Base-by-base conservation (phyloP, 2,329 filamentous ascomycete genomes). In the Catunica adiposa region DNA sequence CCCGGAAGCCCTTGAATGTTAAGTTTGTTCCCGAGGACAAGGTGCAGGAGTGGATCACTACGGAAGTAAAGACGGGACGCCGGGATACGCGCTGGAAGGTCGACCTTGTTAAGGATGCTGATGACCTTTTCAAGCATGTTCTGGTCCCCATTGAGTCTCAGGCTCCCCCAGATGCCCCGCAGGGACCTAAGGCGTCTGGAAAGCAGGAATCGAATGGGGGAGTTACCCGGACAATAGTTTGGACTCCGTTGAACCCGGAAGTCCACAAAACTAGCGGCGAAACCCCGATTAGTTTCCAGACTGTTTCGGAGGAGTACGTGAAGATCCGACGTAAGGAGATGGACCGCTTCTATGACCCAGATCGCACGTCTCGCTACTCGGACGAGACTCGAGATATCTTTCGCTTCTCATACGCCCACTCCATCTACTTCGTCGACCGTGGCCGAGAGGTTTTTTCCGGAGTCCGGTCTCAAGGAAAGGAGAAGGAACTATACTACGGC, bases 21-120 rank as follows among this genome's bases (percentile, higher is more conserved):
- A 92, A 98, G 66, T 97, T 92, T 66, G 76, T 97, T 20, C 90
- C 90, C 0, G 77, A 84, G 17, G 80, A 87, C 25, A 79, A 80
- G 60, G 75, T 94, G 3, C 66, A 71, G 14, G 76, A 77, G 23
- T 97, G 89, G 88, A 83, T 94, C 58, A 75, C 79, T 6, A 75
- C 69, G 42, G 87, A 94, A 66, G 71, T 81, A 62, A 66, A 71
- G 2, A 66, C 75, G 50, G 66, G 70, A 54, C 67, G 69, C 51
- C 63, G 56, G 17, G 63, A 59, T 62, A 66, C 34, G 4, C 71
- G 82, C 23, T 94, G 84, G 80, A 86, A 90, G 67, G 79, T 94
- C 5, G 67, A 75, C 5, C 94, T 94, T 64, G 73, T 80, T 23
- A 68, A 72, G 25, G 75, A 75, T 2, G 71, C 73, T 1, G 71